Conservation (phyloP, 2,329 filamentous ascomycete species). For the Emydomyces testavorans region DNA sequence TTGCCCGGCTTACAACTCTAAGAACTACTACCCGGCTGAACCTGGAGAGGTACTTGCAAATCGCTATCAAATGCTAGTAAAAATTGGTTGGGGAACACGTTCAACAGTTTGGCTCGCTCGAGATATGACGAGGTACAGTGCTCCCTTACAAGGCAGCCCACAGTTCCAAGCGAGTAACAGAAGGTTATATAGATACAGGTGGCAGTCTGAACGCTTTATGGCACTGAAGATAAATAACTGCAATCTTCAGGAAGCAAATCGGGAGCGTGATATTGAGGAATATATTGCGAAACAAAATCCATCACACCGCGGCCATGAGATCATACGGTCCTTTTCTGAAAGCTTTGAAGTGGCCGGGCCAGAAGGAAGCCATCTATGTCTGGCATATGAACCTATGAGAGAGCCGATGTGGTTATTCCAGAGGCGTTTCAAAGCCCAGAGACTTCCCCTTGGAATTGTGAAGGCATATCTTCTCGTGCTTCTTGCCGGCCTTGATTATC, state of each 20-base stretch:
- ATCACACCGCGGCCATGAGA: slow-evolving; percentile 19
- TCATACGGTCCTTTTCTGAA: slow-evolving; percentile 22
- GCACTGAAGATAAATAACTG: slow-evolving; percentile 14
- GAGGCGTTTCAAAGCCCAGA: slow-evolving; percentile 17
- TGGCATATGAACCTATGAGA: slow-evolving; percentile 27
- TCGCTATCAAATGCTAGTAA: slow-evolving; percentile 13
- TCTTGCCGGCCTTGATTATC: slow-evolving; percentile 30
- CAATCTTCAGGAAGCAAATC: background rate
- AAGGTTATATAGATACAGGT: slow-evolving; percentile 3
- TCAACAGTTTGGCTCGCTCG: slow-evolving; percentile 15
- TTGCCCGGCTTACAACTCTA: slow-evolving; percentile 9
- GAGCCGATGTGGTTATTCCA: slow-evolving; percentile 25
- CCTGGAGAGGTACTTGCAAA: slow-evolving; percentile 12
- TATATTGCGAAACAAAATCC: slow-evolving; percentile 20
- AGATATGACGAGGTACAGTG: slow-evolving; percentile 11
- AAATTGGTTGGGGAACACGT: slow-evolving; percentile 13
- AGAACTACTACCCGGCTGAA: slow-evolving; percentile 9
- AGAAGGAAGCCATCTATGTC: slow-evolving; percentile 23
- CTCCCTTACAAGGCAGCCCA: background rate
- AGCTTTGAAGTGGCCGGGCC: slow-evolving; percentile 18
- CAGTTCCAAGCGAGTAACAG: too few relatives aligned
- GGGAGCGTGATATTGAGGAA: slow-evolving; percentile 21
- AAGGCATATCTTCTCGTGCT: slow-evolving; percentile 24
- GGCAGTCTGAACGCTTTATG: slow-evolving; percentile 9
- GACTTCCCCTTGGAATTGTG: slow-evolving; percentile 21